Evolutionary conservation across 192 early-diverging fungal species (phyloP).

Genomic region (Coemansia sp.): DNA sequence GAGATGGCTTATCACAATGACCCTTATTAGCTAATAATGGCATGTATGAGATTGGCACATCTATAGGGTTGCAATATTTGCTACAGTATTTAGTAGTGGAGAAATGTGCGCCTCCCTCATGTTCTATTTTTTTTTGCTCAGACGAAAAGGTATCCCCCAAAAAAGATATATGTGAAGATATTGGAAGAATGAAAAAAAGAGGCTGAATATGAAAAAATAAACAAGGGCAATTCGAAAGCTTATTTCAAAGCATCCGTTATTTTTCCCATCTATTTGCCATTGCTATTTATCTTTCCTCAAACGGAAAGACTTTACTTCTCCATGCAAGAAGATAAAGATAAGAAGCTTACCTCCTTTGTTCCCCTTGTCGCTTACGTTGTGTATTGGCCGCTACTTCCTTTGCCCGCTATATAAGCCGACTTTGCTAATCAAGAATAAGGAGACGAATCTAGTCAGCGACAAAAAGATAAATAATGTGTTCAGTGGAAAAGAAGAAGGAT

Average conservation of each 20-base stretch:
- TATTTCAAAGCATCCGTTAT: no score
- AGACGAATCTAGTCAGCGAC: not conserved
- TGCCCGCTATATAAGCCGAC: not conserved
- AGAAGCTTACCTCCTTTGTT: no score
- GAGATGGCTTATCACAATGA: slow-evolving; percentile 3
- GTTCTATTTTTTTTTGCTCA: not conserved
- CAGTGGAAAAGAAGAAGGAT: not conserved
- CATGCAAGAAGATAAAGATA: no score
- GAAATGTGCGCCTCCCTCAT: not conserved
- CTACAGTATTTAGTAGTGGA: not conserved
- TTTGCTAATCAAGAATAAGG: not conserved
- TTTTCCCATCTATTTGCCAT: no score
- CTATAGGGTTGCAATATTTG: not conserved
- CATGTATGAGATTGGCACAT: not conserved
- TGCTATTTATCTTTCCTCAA: no score
- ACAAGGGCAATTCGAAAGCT: no score
- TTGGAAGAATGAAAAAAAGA: not conserved
- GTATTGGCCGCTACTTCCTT: no score
- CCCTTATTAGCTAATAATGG: not conserved
- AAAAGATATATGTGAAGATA: not conserved
- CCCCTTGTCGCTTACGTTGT: no score
- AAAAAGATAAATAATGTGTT: not conserved
- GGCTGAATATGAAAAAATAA: not conserved
- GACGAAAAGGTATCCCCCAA: not conserved
- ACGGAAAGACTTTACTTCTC: no score